Conservation (phyloP, 352 stramenopile species). For the Phytophthora ohioensis region DNA sequence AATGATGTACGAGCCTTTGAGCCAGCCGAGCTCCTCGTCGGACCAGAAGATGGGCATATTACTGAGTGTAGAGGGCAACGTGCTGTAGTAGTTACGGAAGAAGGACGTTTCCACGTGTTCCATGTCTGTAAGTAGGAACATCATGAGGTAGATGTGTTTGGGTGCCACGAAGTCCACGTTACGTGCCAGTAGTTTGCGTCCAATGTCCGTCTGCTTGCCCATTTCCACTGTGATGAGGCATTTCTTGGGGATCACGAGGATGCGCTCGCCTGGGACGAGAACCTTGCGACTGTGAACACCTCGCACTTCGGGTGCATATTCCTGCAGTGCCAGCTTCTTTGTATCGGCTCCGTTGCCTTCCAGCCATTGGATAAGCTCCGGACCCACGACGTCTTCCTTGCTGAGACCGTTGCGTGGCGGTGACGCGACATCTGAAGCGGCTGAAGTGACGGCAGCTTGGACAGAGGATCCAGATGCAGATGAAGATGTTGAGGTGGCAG, state of each 20-base stretch:
- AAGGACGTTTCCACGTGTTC: constrained; percentile 90
- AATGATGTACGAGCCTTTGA: constrained; percentile 93
- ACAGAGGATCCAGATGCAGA: no score
- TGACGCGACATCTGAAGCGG: not conserved
- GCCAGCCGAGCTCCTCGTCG: constrained; percentile 93
- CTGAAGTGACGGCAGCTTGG: no score
- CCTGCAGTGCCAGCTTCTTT: constrained; percentile 80
- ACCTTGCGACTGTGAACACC: constrained; percentile 92
- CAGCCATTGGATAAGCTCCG: constrained; percentile 82
- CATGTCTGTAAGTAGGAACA: constrained; percentile 98
- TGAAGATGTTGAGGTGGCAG: no score
- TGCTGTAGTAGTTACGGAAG: constrained; percentile 97
- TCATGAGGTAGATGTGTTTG: constrained; percentile 99
- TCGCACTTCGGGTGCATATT: constrained; percentile 94
- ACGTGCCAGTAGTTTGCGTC: constrained; percentile 91
- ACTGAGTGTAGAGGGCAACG: constrained; percentile 93
- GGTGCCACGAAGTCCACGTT: constrained; percentile 97
- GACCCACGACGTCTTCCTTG: constrained; percentile 57
- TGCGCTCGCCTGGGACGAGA: constrained; percentile 86
- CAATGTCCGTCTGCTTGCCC: constrained; percentile 97
- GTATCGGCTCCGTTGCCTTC: constrained; percentile 75
- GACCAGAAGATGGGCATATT: constrained; percentile 99
- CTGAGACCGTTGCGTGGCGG: constrained; percentile 21
- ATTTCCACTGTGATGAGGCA: constrained; percentile 99
- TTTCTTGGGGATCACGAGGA: constrained; percentile 93